Conservation (phyloP, 441 rosid species). For the Sinapis alba region DNA sequence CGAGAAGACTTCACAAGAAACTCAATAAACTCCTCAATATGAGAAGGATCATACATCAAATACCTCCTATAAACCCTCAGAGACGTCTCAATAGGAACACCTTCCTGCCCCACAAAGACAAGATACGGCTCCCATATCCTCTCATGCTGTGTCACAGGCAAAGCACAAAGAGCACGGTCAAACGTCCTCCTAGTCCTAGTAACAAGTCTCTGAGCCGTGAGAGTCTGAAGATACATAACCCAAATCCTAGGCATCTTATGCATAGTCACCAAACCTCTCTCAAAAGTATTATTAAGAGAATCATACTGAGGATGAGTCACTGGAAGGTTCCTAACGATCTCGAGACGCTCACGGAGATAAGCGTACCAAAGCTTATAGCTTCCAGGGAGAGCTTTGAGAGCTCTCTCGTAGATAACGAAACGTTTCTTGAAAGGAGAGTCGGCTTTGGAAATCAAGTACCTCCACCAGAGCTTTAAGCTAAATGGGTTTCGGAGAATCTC, state of each 20-base stretch:
- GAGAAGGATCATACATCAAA: conserved; percentile 89
- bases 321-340: conserved; percentile 70
- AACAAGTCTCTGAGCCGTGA: conserved; percentile 65
- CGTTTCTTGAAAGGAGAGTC: conserved; percentile 74
- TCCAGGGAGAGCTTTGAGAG: conserved; percentile 84
- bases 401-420: conserved; percentile 79
- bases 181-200: conserved; percentile 61
- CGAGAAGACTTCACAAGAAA: conserved; percentile 77
- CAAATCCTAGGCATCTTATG: conserved; percentile 96
- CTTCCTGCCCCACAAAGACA: conserved; percentile 79
- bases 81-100: conserved; percentile 90
- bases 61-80: conserved; percentile 92
- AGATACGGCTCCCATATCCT: conserved; percentile 91
- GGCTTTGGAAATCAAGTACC: conserved; percentile 73
- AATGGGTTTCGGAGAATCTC: conserved; percentile 82
- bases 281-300: conserved; percentile 82
- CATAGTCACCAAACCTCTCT: conserved; percentile 87
- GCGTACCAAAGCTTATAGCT: conserved; percentile 93
- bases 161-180: conserved; percentile 86
- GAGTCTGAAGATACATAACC: conserved; percentile 80
- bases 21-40: conserved; percentile 88
- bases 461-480: conserved; percentile 93
- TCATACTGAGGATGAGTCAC: conserved; percentile 70
- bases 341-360: conserved; percentile 79
- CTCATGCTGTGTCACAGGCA: conserved; percentile 95